Evolutionary conservation across 1,284 basidiomycete species (phyloP), one percentile per base, ranked within the genome.

Genomic region (Coniferiporia weirii): DNA sequence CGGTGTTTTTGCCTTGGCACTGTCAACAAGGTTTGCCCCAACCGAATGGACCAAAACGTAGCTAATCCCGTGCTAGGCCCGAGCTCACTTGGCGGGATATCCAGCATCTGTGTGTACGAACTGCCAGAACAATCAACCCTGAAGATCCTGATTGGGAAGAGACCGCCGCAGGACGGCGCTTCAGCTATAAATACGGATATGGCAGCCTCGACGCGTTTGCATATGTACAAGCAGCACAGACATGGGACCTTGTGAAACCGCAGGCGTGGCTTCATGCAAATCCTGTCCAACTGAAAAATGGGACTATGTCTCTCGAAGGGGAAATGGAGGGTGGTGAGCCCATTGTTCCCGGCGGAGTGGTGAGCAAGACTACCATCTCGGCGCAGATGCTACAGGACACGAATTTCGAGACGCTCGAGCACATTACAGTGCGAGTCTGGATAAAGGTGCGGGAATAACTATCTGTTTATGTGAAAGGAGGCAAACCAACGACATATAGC

Each of bases 101-200:
- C 44, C 97, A 99, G 71, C 86, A 99, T 69, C 79, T 99, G 43
- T 89, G 89, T 59, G 85, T 99, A 38, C 78, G 81, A 61, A 91
- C 87, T 1, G 91, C 92, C 1, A 80, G 85, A 17, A 79, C 82
- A 66, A 84, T 98, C 73, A 98, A 96, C 70, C 79, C 83, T 0
- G 85, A 92, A 4, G 97, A 99, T 69, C 90, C 92, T 0, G 95
- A 98, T 71, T 99, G 97, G 97, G 92, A 97, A 68, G 75, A 71
- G 52, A 99, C 90, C 1, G 84, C 90, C 3, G 76, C 79, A 0
- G 94, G 93, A 5, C 80, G 89, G 47, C 80, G 76, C 48, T 99
- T 90, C 76, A 96, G 93, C 70, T 98, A 99, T 80, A 98, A 98
- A 73, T 99, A 96, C 67, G 97, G 97, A 1, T 99, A 89, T 69